Conservation (phyloP, 306 rosid species). For the Quercus agrifolia region DNA sequence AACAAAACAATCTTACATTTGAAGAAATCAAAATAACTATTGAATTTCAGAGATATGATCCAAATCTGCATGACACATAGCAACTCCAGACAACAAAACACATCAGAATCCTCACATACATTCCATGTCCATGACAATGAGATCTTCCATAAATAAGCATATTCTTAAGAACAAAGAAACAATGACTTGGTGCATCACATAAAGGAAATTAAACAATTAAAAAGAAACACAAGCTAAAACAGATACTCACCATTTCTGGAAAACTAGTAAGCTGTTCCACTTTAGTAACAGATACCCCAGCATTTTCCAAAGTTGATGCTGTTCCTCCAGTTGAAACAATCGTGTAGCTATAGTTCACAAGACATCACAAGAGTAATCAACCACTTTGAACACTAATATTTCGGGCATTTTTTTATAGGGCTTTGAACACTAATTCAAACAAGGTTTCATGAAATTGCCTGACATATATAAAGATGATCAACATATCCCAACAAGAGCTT, state of each 20-base stretch:
- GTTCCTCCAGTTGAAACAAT: conserved; percentile 99
- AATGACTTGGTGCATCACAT: neutral
- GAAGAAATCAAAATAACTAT: neutral
- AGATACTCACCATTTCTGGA: conserved; percentile 80
- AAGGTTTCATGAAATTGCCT: neutral
- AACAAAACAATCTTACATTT: neutral
- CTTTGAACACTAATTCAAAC: neutral
- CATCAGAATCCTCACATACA: conserved; percentile 1
- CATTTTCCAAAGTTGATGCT: conserved; percentile 71
- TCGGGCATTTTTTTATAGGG: no score
- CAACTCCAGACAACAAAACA: neutral
- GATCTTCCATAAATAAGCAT: neutral
- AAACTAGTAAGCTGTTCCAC: conserved; percentile 85
- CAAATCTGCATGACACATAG: neutral
- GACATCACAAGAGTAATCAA: neutral
- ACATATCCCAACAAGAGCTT: neutral
- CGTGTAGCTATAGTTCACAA: conserved; percentile 44
- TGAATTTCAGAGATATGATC: neutral
- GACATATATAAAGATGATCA: neutral
- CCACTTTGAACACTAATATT: neutral
- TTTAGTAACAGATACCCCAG: conserved; percentile 79
- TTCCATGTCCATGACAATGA: neutral
- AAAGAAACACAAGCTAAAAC: neutral
- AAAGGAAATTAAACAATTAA: conserved; percentile 1
- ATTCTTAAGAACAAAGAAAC: neutral